These are phyloP conservation scores for Petunia hybrid DNA, from an alignment of 305 asterid species.

Conservation along the genomic window DNA sequence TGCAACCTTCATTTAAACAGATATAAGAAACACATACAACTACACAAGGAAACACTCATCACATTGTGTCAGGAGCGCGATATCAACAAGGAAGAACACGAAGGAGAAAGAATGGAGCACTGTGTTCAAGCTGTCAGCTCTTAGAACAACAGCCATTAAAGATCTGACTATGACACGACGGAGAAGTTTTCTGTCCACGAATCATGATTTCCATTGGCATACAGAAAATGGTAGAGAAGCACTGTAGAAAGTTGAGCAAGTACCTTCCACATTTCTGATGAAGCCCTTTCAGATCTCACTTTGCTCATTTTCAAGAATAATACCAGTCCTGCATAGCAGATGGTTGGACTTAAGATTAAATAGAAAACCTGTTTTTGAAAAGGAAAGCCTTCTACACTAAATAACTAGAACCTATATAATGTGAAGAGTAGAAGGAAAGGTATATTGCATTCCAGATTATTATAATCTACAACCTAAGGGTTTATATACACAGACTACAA, in stretches of 20 bases:
- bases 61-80: background rate
- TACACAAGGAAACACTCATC: background rate
- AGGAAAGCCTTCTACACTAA: background rate
- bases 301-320: slow-evolving; percentile 90
- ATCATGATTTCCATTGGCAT: slow-evolving; percentile 14
- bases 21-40: background rate
- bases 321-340: slow-evolving; percentile 65
- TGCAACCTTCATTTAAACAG: slow-evolving; percentile 48
- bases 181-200: background rate
- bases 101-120: background rate
- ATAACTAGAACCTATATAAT: background rate
- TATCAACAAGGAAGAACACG: background rate
- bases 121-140: background rate
- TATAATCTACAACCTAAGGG: no score
- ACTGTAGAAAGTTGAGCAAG: slow-evolving; percentile 1
- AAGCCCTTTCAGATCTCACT: slow-evolving; percentile 90
- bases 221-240: slow-evolving; percentile 15
- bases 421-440: no score
- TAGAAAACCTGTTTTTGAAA: background rate
- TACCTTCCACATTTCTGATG: slow-evolving; percentile 94
- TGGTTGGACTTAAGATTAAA: slow-evolving; percentile 15
- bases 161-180: background rate
- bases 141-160: background rate
- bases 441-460: no score
- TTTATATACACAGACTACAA: no score